phyloP scores from a whole-genome alignment of 805 yeast genomes.

The Kodamaea lidongshanica region DNA sequence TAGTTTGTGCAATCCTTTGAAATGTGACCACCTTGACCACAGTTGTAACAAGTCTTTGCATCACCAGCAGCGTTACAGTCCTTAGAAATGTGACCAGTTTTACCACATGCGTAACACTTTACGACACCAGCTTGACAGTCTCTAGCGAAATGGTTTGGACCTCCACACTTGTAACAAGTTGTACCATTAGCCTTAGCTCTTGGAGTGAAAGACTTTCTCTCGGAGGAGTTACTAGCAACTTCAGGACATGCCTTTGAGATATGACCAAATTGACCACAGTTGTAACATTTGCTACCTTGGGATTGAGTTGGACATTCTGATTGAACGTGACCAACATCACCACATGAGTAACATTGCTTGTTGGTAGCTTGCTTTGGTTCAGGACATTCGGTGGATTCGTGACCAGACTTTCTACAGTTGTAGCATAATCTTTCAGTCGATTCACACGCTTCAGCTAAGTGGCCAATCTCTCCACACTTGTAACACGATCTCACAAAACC shows the following conservation, averaged over 20 bases:
- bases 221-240: conserved; percentile 16
- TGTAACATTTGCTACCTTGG: conserved; percentile 73
- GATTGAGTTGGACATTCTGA: conserved; percentile 70
- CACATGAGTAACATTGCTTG: conserved; percentile 92
- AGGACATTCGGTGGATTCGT: conserved; percentile 83
- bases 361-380: conserved; percentile 78
- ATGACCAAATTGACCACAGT: conserved; percentile 74
- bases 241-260: conserved; percentile 65
- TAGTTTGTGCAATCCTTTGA: conserved; percentile 59
- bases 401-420: conserved; percentile 88
- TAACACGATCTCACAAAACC: conserved; percentile 71
- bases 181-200: conserved; percentile 30
- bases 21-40: conserved; percentile 80
- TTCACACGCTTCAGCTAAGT: conserved; percentile 80
- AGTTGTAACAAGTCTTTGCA: conserved; percentile 62
- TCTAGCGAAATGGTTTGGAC: conserved; percentile 88
- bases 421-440: conserved; percentile 84
- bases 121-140: conserved; percentile 70
- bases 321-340: conserved; percentile 84
- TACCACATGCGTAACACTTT: conserved; percentile 91
- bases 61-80: conserved; percentile 62
- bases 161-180: conserved; percentile 86
- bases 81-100: conserved; percentile 81
- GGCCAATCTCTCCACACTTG: conserved; percentile 90
- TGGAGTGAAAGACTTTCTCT: conserved; percentile 13